Conservation (phyloP, 768 basidiomycete species). For the Leucocoprinus birnbaumii region DNA sequence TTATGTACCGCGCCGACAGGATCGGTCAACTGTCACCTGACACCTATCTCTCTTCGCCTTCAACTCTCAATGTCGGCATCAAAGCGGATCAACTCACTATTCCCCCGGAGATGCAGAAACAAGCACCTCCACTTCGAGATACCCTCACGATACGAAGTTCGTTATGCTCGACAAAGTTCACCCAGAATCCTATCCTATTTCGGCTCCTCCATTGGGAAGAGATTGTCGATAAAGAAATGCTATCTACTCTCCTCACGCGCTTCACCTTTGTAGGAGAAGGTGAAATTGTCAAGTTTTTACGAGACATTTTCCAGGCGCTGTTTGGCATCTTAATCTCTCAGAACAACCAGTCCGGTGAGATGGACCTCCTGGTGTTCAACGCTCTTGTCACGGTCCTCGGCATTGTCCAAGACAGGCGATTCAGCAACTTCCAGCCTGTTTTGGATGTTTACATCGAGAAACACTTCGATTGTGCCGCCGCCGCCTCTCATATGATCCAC, state of each 20-base stretch:
- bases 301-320: constrained; percentile 89
- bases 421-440: constrained; percentile 93
- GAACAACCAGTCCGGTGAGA: constrained; percentile 70
- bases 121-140: constrained; percentile 73
- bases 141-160: constrained; percentile 81
- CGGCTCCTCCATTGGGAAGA: constrained; percentile 81
- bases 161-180: constrained; percentile 88
- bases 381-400: constrained; percentile 89
- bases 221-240: constrained; percentile 55
- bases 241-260: constrained; percentile 72
- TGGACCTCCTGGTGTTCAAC: constrained; percentile 87
- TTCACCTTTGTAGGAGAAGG: constrained; percentile 93
- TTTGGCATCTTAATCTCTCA: constrained; percentile 84
- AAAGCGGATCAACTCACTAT: constrained; percentile 57
- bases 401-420: constrained; percentile 90
- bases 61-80: constrained; percentile 54
- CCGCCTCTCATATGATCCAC: constrained; percentile 80
- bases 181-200: constrained; percentile 84
- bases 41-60: constrained; percentile 69
- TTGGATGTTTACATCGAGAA: constrained; percentile 90
- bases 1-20: constrained; percentile 84
- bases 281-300: constrained; percentile 91
- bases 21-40: constrained; percentile 58
- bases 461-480: constrained; percentile 80
- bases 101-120: constrained; percentile 57